Evolutionary conservation across 129 eudicot genomes (phyloP), one percentile per base, ranked within the genome.

Genomic region (Artemisia annua): DNA sequence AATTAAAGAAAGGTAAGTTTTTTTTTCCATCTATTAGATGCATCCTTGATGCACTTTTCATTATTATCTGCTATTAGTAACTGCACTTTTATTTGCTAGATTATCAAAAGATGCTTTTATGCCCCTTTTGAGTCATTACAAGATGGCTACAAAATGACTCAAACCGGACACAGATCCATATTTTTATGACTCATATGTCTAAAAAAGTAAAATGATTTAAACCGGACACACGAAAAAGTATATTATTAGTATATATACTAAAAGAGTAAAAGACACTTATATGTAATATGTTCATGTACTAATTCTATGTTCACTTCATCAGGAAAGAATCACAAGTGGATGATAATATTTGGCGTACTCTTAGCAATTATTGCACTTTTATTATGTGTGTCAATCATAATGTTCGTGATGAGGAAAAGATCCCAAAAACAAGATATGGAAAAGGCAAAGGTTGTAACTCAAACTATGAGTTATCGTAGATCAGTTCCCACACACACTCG

Each of bases 251-350:
- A 32, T 5, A 32, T 32, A 32, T 5, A 32, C 43, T 32, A 32
- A 32, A 32, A 32, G 43, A 32, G 7, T 32, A 32, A 32, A 32
- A 32, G 43, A 32, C 43, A 5, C 43, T 32, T 32, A 32, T 32
- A 32, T 32, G 43, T 39, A 7, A 39, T 39, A 39, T 39, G 46
- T 50, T 74, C 56, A 14, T 56, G n/a, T 59, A 57, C 67, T 73
- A 52, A 19, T 75, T 75, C 39, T 78, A 64, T 65, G 61, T 77
- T 72, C 7, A 19, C 53, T 72, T 76, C 67, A 54, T 15, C 74
- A 83, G 87, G 74, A 44, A 69, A 73, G 67, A 64, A 72, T 59
- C 87, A 80, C 77, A 80, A 77, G 73, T 90, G 95, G 95, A 63
- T 30, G 28, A 82, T 87, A 71, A 39, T 83, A 63, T 50, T 90